Conservation (phyloP, 495 filamentous ascomycete species). For the Clavariopsis aquatica region DNA sequence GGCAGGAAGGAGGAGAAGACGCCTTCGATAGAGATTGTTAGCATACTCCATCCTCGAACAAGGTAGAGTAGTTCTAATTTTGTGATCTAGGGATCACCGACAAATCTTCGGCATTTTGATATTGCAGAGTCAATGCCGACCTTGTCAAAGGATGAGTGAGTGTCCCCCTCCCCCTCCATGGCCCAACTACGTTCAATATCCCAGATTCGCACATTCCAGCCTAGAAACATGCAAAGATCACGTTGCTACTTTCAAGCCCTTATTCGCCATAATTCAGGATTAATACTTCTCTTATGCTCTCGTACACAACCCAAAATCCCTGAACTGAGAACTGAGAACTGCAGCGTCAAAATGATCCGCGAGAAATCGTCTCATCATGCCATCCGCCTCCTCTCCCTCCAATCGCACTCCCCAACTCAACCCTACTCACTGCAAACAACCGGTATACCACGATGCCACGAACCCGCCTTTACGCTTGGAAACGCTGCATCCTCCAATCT, state of each 20-base stretch:
- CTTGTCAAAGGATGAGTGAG: constrained; percentile 42
- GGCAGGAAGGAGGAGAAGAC: constrained; percentile 12
- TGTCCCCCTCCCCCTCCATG: background rate
- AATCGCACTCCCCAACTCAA: constrained; percentile 15
- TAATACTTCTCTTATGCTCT: too few species aligned
- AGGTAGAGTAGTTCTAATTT: background rate
- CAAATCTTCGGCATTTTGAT: constrained; percentile 42
- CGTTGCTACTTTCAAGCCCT: too few species aligned
- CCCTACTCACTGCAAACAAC: background rate
- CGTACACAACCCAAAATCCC: background rate
- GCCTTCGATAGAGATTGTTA: constrained; percentile 27
- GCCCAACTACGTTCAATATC: constrained; percentile 2
- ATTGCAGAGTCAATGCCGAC: constrained; percentile 31
- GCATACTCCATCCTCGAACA: background rate
- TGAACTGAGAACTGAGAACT: background rate
- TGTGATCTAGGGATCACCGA: constrained; percentile 38
- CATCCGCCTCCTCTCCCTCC: constrained; percentile 11
- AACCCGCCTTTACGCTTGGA: constrained; percentile 21
- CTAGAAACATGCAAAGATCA: background rate
- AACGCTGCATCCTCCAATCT: constrained; percentile 22
- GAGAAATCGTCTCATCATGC: constrained; percentile 42
- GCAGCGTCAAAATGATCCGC: constrained; percentile 38
- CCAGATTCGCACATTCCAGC: too few species aligned
- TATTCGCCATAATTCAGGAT: too few species aligned
- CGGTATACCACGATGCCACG: background rate